These are phyloP conservation scores for Neofusicoccum sp. DNA, from an alignment of 2,329 filamentous ascomycete genomes.

Conservation along the genomic window DNA sequence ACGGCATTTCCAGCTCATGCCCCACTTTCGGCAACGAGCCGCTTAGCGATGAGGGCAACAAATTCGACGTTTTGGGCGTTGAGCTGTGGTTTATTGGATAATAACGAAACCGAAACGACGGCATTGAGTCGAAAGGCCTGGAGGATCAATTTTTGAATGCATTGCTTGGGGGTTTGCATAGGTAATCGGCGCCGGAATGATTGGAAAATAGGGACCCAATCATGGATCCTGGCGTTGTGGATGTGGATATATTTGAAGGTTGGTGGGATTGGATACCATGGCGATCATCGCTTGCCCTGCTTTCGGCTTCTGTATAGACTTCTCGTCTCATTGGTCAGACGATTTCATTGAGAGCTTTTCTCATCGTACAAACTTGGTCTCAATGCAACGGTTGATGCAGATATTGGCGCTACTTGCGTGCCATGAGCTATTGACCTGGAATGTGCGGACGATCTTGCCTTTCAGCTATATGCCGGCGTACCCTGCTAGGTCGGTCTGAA, in stretches of 20 bases:
- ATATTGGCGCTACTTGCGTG: neutral
- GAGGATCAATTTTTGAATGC: neutral
- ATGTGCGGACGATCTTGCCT: neutral
- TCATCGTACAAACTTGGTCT: neutral
- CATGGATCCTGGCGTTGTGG: constrained; percentile 13
- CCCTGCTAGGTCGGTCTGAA: neutral
- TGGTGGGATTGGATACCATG: constrained; percentile 12
- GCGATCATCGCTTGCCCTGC: neutral
- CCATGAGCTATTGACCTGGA: neutral
- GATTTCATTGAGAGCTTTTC: neutral
- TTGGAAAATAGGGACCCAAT: constrained; percentile 3
- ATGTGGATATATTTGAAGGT: neutral
- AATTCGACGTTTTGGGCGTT: constrained; percentile 87
- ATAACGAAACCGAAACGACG: neutral
- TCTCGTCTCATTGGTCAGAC: neutral
- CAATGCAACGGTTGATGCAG: neutral
- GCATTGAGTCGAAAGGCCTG: neutral
- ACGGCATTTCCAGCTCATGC: constrained; percentile 80
- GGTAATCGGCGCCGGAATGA: neutral
- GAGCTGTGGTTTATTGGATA: constrained; percentile 89
- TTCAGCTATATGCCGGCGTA: neutral
- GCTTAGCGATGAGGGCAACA: constrained; percentile 87
- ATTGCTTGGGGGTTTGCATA: constrained; percentile 1
- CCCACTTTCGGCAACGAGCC: constrained; percentile 95
- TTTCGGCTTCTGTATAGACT: constrained; percentile 3